A percentile compares a stretch with the other conserved stretches of the same genome.
These are phyloP conservation scores for Ganoderma lucidum DNA, from an alignment of 1,284 basidiomycete species.

Conservation along the genomic window DNA sequence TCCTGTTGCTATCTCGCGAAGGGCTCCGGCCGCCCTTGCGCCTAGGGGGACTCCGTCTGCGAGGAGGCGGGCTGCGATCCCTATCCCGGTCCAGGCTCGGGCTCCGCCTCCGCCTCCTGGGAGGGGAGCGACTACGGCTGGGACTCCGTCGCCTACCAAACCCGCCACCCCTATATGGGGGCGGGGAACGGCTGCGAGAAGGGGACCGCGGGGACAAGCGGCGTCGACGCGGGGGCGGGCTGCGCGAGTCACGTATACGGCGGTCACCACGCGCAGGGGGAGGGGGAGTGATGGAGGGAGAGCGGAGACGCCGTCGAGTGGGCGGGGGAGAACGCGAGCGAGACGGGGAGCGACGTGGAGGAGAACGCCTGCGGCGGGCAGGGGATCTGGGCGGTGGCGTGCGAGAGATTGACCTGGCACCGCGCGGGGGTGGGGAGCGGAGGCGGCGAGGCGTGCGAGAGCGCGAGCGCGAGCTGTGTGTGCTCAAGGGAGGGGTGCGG, in stretches of 20 bases:
- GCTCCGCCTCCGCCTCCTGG: slow-evolving; percentile 45
- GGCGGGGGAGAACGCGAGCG: slow-evolving; percentile 47
- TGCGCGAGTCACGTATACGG: slow-evolving; percentile 55
- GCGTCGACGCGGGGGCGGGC: slow-evolving; percentile 64
- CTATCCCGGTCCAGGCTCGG: slow-evolving; percentile 31
- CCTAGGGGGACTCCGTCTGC: slow-evolving; percentile 34
- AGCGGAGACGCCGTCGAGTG: slow-evolving; percentile 54
- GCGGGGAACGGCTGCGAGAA: slow-evolving; percentile 41
- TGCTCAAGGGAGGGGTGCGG: slow-evolving; percentile 31
- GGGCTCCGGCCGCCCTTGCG: slow-evolving; percentile 28
- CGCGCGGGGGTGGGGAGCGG: slow-evolving; percentile 34
- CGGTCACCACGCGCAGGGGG: slow-evolving; percentile 39
- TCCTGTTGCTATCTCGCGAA: slow-evolving; percentile 35
- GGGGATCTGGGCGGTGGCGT: slow-evolving; percentile 34
- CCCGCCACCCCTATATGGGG: slow-evolving; percentile 21
- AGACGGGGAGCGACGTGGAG: slow-evolving; percentile 34
- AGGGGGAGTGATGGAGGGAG: slow-evolving; percentile 54
- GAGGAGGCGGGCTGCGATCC: slow-evolving; percentile 33
- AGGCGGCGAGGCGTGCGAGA: slow-evolving; percentile 33
- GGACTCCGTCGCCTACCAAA: slow-evolving; percentile 37
- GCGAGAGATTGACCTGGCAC: slow-evolving; percentile 35
- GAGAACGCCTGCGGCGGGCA: slow-evolving; percentile 32
- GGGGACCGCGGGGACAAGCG: slow-evolving; percentile 53
- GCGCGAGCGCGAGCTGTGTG: slow-evolving; percentile 35
- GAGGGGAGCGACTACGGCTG: slow-evolving; percentile 46